Base-by-base conservation (phyloP, 148 eudicot species). In the Cornus controversa region DNA sequence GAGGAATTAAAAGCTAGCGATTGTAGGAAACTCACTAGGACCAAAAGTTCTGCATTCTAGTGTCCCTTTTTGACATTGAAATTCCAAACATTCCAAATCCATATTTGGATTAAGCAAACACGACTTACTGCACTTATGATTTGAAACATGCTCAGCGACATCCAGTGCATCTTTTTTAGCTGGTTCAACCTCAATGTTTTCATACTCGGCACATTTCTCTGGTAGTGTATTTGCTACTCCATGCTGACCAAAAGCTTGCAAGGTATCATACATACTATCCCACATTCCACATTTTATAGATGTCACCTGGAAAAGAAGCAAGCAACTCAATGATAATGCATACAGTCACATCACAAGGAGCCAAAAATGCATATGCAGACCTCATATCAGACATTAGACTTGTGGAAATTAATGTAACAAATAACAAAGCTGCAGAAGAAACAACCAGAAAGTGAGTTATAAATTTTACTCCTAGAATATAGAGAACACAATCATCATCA, bases 191-290 rank as follows among this genome's bases (percentile, higher is more conserved):
- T 88, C 92, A 47, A 96, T 84, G 79, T 80, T 86, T 85, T 84
- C 89, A 80, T 67, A 86, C 54, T 81, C 82, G 22, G 31, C 40
- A 65, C 65, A 69, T 67, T 82, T 84, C 28, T 85, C 81, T 71
- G 83, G 50, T 66, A 9, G 54, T 62, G 81, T 31, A 72, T 74
- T 68, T 74, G 84, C 60, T 66, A 77, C 75, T 25, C 80, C 90
- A 28, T 79, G 80, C 29, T 88, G 83, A 74, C 80, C 81, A 73
- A 85, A 78, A n/a, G 80, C 80, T 83, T 89, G 95, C 40, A 90
- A 87, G 53, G 92, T 83, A 76, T 91, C 98, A 78, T 91, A 92
- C 81, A 93, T 87, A 81, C 91, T 89, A 84, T 96, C 99, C 91
- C 92, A 93, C 90, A 92, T 84, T 77, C 98, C 98, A 74, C 68